phyloP scores from a whole-genome alignment of 768 basidiomycete species.

The Phanerochaete carnosa region DNA sequence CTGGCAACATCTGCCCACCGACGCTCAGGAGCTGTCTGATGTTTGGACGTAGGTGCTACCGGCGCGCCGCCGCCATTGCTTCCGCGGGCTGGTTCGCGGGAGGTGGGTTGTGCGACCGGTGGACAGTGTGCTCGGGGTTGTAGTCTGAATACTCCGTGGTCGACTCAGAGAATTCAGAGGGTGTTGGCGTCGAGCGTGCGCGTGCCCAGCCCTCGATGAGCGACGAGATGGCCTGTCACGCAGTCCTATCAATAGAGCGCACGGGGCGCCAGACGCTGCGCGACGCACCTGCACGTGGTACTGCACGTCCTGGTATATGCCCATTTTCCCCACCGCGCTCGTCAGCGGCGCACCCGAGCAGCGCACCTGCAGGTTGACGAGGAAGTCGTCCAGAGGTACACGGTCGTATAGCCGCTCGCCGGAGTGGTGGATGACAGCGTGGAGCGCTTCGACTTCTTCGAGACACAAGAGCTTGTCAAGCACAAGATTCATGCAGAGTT shows the following conservation, averaged over 20 bases:
- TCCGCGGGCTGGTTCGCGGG: background rate
- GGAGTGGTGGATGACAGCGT: slow-evolving; percentile 5
- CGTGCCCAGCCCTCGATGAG: slow-evolving; percentile 4
- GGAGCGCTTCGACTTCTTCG: slow-evolving; percentile 10
- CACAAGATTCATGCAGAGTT: slow-evolving; percentile 11
- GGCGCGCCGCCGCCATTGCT: background rate
- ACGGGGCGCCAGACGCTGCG: background rate
- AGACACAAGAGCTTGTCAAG: slow-evolving; percentile 8
- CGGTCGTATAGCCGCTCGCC: slow-evolving; percentile 6
- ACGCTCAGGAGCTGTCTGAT: background rate
- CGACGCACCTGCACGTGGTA: background rate
- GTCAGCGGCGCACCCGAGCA: background rate
- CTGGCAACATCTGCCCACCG: slow-evolving; percentile 2
- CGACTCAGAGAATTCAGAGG: slow-evolving; percentile 9
- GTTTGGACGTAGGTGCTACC: background rate
- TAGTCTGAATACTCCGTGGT: slow-evolving; percentile 11
- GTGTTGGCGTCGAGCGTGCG: slow-evolving; percentile 7
- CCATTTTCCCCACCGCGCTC: background rate
- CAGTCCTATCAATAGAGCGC: background rate
- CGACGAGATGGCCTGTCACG: background rate
- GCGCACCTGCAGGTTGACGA: background rate
- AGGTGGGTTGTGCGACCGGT: background rate
- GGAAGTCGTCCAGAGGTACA: slow-evolving; percentile 6
- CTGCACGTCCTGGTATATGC: background rate
- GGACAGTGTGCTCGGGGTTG: slow-evolving; percentile 13